These are phyloP conservation scores for Chrysopogon serrulatus DNA, from an alignment of 176 grass and related monocot species.

Conservation along the genomic window DNA sequence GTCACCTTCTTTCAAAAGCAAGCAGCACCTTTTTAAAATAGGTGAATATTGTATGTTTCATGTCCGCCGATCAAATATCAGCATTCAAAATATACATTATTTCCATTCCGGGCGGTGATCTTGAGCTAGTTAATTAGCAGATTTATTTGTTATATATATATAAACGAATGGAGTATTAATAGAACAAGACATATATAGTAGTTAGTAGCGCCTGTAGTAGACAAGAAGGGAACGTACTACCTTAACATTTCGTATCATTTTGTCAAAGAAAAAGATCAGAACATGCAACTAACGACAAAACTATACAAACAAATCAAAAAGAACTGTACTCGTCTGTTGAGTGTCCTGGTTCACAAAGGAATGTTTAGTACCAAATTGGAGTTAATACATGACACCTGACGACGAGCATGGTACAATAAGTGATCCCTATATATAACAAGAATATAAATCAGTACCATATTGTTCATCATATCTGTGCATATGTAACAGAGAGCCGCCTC, in stretches of 20 bases:
- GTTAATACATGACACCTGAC: conserved; percentile 5
- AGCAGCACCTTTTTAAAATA: not conserved
- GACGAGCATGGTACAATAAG: conserved; percentile 18
- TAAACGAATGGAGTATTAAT: not conserved
- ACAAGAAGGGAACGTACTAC: not conserved
- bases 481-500: not conserved
- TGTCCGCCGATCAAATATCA: conserved; percentile 22
- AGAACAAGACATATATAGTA: not conserved
- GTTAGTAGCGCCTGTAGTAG: not conserved
- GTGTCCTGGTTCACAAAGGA: conserved; percentile 25
- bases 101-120: not conserved
- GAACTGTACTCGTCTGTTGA: conserved; percentile 7
- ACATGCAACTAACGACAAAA: not conserved
- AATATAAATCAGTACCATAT: conserved; percentile 27
- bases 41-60: not conserved
- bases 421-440: conserved; percentile 9
- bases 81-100: not conserved
- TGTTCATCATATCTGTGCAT: conserved; percentile 22
- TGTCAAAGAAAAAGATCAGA: conserved; percentile 8
- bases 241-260: not conserved
- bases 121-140: not conserved
- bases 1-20: conserved; percentile 47
- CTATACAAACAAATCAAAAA: conserved; percentile 29
- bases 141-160: not conserved
- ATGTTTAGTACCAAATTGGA: conserved; percentile 22